Conservation (phyloP, 2,329 filamentous ascomycete species). For the Monosporascus cannonballus region DNA sequence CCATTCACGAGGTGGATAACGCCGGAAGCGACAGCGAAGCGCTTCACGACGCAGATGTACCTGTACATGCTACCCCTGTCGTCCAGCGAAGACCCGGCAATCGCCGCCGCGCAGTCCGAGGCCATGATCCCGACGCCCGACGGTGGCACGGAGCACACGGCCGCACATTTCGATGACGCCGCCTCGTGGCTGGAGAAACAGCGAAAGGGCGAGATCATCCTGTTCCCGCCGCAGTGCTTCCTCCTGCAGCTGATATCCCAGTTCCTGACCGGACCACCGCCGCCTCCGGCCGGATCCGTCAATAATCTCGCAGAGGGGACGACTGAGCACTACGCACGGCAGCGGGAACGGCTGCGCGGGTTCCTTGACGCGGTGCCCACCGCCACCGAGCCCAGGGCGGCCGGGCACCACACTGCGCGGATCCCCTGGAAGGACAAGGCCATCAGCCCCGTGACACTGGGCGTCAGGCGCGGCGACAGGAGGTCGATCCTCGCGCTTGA, state of each 20-base stretch:
- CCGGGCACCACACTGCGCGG: slow-evolving; percentile 32
- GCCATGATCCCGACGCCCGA: slow-evolving; percentile 65
- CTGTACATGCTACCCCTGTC: slow-evolving; percentile 73
- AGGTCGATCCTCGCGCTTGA: slow-evolving; percentile 51
- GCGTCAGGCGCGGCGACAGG: slow-evolving; percentile 37
- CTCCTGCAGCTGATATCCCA: slow-evolving; percentile 54
- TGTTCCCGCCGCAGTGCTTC: slow-evolving; percentile 88
- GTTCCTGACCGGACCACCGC: slow-evolving; percentile 38
- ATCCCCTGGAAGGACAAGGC: slow-evolving; percentile 56
- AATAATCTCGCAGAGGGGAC: slow-evolving; percentile 6
- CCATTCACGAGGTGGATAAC: slow-evolving; percentile 94
- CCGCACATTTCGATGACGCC: slow-evolving; percentile 70
- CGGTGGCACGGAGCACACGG: slow-evolving; percentile 59
- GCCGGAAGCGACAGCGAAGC: slow-evolving; percentile 61
- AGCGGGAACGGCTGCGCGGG: slow-evolving; percentile 45
- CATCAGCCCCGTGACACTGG: slow-evolving; percentile 49
- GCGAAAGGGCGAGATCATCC: slow-evolving; percentile 59
- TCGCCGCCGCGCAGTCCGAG: slow-evolving; percentile 36
- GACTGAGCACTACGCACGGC: slow-evolving; percentile 32
- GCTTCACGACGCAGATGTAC: slow-evolving; percentile 97
- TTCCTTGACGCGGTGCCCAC: slow-evolving; percentile 45
- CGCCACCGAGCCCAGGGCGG: slow-evolving; percentile 32
- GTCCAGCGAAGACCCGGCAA: slow-evolving; percentile 16
- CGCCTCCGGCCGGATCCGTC: slow-evolving; percentile 12
- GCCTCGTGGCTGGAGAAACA: slow-evolving; percentile 63